Base-by-base conservation (phyloP, 2,329 filamentous ascomycete genomes). In the Macrophomina pseudophaseolina region DNA sequence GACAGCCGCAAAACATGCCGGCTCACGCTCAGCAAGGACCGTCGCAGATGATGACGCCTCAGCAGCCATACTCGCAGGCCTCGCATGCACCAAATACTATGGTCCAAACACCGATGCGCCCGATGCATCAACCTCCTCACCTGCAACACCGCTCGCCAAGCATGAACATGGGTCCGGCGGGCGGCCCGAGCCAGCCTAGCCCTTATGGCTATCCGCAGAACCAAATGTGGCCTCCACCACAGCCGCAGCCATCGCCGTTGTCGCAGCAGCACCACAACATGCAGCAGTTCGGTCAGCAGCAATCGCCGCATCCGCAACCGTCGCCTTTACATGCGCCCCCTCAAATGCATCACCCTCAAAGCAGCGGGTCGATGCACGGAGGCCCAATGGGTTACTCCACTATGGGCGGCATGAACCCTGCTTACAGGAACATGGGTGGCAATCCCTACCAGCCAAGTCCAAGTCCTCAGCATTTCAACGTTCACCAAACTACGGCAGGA, bases 71-170 rank as follows among this genome's bases (percentile, higher is more conserved):
- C 74, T 86, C 90, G 42, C 66, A 67, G 28, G 42, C 59, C n/a
- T 67, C 66, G 9, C 58, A 58, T 51, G 65, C 65, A 32, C 91
- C 91, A 74, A 90, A 87, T 74, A 85, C 89, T 46, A 88, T 93
- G 75, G 86, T 86, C 35, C 91, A 92, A 75, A 90, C 92, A 30
- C 88, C 89, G 30, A 88, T 93, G 77, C 88, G 91, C 79, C 85
- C 86, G 74, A 89, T 90, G 80, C 86, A 87, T 69, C 87, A 88
- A 44, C 81, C 86, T 58, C 84, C 87, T 67, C 86, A 90, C 74
- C 87, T 91, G 78, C 89, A 89, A 72, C 85, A 86, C 70, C 86
- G 89, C 72, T 87, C 90, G 70, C 88, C 90, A 51, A 87, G 86
- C 67, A 79, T 83, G 71, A 75, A 73, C 66, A 80, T 83, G 75